Evolutionary conservation across 83 land plant species (phyloP).

Genomic region (Isoetes engelmannii): DNA sequence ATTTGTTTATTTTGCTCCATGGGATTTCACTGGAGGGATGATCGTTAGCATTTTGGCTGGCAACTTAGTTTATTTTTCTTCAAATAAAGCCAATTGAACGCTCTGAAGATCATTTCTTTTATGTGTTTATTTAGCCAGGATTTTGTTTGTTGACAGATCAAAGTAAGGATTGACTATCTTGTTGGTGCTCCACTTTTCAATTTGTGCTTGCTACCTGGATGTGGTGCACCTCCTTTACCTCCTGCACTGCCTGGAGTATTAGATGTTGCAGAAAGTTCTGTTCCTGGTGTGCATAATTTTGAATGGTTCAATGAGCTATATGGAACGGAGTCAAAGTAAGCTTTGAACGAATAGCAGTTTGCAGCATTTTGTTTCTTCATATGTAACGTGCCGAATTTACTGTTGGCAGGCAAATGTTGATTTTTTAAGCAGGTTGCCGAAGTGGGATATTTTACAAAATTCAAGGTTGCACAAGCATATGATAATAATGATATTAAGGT

Average conservation of each 20-base stretch:
- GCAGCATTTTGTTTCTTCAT: neutral
- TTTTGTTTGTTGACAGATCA: constrained; percentile 6
- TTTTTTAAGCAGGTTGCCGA: constrained; percentile 9
- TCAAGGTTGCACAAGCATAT: too few relatives aligned
- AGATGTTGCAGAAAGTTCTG: constrained; percentile 13
- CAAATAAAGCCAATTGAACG: neutral
- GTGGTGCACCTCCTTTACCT: constrained; percentile 11
- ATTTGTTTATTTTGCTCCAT: neutral
- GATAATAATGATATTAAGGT: too few relatives aligned
- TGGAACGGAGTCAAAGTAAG: constrained; percentile 23
- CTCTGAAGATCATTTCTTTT: constrained; percentile 4
- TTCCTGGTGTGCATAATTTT: neutral
- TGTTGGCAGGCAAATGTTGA: constrained; percentile 15
- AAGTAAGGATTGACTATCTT: constrained; percentile 24
- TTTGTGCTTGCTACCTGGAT: constrained; percentile 14
- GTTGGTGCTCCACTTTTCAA: constrained; percentile 23
- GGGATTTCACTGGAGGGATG: neutral
- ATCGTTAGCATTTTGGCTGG: neutral
- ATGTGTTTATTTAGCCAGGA: neutral
- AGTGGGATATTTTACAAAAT: too few relatives aligned
- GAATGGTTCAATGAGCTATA: constrained; percentile 21
- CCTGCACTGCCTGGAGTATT: constrained; percentile 20
- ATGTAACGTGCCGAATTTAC: neutral
- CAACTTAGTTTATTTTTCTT: too few relatives aligned
- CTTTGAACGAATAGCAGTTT: neutral